Evolutionary conservation across 805 yeast genomes (phyloP).

Genomic region (Saccharomycopsis selenospora): DNA sequence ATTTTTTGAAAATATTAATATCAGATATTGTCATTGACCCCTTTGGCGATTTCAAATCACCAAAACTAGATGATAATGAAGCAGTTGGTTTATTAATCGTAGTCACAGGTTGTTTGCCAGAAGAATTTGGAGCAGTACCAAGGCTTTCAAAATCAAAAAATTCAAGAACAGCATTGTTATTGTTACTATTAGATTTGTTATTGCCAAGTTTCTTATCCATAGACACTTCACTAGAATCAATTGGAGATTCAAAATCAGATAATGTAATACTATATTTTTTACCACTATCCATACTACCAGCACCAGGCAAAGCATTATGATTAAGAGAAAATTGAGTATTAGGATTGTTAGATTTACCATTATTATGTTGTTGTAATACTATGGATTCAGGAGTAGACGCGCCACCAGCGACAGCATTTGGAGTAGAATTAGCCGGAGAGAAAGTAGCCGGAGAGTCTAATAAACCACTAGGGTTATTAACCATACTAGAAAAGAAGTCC

Average conservation of each 20-base stretch:
- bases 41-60: constrained; percentile 5
- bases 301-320: not conserved
- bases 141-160: not conserved
- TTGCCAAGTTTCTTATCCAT: not conserved
- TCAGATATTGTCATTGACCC: constrained; percentile 6
- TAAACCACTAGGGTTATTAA: not conserved
- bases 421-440: constrained; percentile 13
- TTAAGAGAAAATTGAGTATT: constrained; percentile 5
- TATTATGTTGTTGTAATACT: constrained; percentile 3
- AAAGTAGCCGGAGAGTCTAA: not conserved
- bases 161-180: constrained; percentile 1
- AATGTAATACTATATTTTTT: constrained; percentile 13
- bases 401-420: constrained; percentile 5
- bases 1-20: constrained; percentile 15
- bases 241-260: constrained; percentile 14
- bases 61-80: not conserved
- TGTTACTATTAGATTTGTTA: not conserved
- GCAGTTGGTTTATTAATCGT: not conserved
- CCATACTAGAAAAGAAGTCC: constrained; percentile 1
- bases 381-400: constrained; percentile 20
- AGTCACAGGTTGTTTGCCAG: not conserved
- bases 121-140: no score
- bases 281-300: not conserved
- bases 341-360: constrained; percentile 4
- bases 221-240: not conserved